Conservation (phyloP, 1,139 yeast genomes). For the Yamadazyma mexicana region DNA sequence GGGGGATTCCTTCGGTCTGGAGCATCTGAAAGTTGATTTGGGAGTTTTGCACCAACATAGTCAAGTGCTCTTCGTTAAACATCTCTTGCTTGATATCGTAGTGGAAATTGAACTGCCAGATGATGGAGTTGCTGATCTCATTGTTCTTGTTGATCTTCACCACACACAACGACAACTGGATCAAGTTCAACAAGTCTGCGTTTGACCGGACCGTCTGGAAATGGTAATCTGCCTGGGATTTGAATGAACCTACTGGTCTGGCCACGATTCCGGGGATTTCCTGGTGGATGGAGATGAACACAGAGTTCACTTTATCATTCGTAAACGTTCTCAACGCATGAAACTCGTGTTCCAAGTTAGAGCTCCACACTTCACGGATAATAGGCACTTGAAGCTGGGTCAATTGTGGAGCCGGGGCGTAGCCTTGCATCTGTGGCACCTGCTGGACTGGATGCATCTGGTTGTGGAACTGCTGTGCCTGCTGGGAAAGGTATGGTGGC, state of each 20-base stretch:
- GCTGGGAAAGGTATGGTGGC: conserved; percentile 5
- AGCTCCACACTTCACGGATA: conserved; percentile 78
- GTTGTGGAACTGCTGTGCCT: conserved; percentile 11
- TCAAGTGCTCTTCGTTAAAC: conserved; percentile 79
- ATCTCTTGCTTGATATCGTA: conserved; percentile 78
- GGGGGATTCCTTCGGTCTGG: conserved; percentile 76
- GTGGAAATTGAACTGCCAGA: conserved; percentile 94
- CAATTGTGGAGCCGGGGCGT: conserved; percentile 12
- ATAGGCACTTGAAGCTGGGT: conserved; percentile 35
- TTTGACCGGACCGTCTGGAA: conserved; percentile 92
- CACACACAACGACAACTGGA: conserved; percentile 85
- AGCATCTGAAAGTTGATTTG: conserved; percentile 83
- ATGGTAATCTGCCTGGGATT: conserved; percentile 88
- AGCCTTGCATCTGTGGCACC: conserved; percentile 13
- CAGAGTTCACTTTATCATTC: conserved; percentile 56
- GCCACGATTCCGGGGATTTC: conserved; percentile 97
- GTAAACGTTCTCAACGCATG: conserved; percentile 68
- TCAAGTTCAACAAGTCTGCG: conserved; percentile 80
- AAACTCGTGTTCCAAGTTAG: conserved; percentile 82
- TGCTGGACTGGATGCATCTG: conserved; percentile 13
- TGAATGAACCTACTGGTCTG: conserved; percentile 94
- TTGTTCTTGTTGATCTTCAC: conserved; percentile 67
- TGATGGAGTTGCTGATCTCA: conserved; percentile 61
- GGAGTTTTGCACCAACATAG: conserved; percentile 65
- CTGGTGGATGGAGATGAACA: conserved; percentile 74